Conservation (phyloP, 805 yeast genomes). For the Yamadazyma paraphyllophila region DNA sequence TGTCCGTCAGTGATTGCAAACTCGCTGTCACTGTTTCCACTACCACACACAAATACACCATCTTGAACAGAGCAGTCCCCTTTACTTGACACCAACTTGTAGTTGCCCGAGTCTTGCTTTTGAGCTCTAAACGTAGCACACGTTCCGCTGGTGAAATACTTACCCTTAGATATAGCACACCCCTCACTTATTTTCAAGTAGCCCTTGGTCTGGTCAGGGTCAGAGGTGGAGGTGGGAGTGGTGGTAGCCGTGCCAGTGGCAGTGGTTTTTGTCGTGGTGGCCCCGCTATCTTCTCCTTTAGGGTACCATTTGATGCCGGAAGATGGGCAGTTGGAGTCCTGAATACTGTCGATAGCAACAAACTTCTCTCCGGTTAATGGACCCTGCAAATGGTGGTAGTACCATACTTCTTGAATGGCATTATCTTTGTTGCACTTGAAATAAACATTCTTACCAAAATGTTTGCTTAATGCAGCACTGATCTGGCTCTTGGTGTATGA, state of each 20-base stretch:
- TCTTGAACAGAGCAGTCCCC: constrained; percentile 64
- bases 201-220: constrained; percentile 10
- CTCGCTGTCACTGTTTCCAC: constrained; percentile 23
- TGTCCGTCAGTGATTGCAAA: constrained; percentile 43
- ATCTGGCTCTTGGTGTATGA: constrained; percentile 35
- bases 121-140: constrained; percentile 72
- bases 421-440: constrained; percentile 34
- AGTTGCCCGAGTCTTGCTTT: constrained; percentile 62
- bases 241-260: constrained; percentile 17
- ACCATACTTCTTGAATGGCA: constrained; percentile 71
- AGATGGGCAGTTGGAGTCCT: constrained; percentile 60
- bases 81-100: constrained; percentile 60
- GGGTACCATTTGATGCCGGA: constrained; percentile 64
- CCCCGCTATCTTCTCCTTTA: constrained; percentile 33
- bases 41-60: constrained; percentile 20
- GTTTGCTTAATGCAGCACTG: constrained; percentile 27
- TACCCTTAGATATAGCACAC: constrained; percentile 81
- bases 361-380: constrained; percentile 64
- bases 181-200: constrained; percentile 38
- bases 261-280: constrained; percentile 16
- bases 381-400: constrained; percentile 75
- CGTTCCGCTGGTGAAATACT: constrained; percentile 80
- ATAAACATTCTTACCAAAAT: constrained; percentile 33
- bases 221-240: constrained; percentile 20
- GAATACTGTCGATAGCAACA: constrained; percentile 55